Evolutionary conservation across 78 protist species (phyloP), one percentile per base, ranked within the genome.

Genomic region (Corallochytrium limacisporum): DNA sequence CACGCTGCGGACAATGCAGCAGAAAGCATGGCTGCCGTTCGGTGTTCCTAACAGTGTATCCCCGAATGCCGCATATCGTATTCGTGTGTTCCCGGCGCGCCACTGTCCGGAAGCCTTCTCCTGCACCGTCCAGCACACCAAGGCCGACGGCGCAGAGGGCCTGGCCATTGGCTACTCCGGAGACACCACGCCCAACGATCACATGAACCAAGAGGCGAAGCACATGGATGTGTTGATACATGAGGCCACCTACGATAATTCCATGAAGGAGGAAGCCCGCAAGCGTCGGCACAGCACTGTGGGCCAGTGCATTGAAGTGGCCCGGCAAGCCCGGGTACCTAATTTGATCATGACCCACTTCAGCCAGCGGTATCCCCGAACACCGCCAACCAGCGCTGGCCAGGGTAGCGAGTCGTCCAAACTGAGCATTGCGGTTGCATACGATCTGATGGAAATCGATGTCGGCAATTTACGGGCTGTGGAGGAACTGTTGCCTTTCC

Each of bases 171-270:
- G 22, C 7, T 93, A 75, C 76, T 75, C 88, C 1, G 98, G 98
- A 0, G 98, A 93, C 62, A 85, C 94, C 35, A 67, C 91, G 29
- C 96, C 96, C 5, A 75, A 88, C 57, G 32, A 37, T 24, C 1
- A 1, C 3, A 22, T 87, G 0, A 72, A 68, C 18, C 42, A 32
- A 33, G 70, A 33, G 5, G 88, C 88, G 18, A 18, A 2, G 20
- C 75, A 40, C 28, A 80, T 87, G 24, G 35, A 20, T 12, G 37
- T 90, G 1, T 46, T 84, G n/a, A 36, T 93, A 10, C 98, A 93
- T 63, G 98, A 93, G 69, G 92, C 95, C 31, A 91, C 98, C 15
- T 87, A 91, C 22, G 91, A 84, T 13, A 92, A 89, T 43, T 91
- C 66, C 5, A n/a, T 84, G 50, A 47, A 12, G 22, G 53, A 8